Conservation (phyloP, 169 alveolate genomes). For the Plasmodium cynomolgi region DNA sequence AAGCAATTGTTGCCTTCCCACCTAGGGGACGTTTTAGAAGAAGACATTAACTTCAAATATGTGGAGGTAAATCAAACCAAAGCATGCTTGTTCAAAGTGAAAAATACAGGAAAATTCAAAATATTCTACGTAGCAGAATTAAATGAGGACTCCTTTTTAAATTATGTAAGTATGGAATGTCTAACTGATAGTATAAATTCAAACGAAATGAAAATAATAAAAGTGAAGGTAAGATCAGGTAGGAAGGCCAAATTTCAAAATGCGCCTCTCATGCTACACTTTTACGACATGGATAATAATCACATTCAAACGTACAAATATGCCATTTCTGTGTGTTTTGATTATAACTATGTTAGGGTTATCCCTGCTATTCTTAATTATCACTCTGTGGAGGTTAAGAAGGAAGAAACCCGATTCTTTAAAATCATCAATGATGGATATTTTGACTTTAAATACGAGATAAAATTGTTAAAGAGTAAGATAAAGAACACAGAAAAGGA, state of each 20-base stretch:
- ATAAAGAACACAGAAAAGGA: constrained; percentile 37
- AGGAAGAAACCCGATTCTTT: constrained; percentile 60
- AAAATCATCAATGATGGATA: constrained; percentile 63
- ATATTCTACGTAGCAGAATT: constrained; percentile 21
- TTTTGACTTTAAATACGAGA: constrained; percentile 63
- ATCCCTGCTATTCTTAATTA: constrained; percentile 41
- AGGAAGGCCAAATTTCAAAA: constrained; percentile 51
- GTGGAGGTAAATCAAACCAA: constrained; percentile 47
- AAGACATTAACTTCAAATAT: constrained; percentile 36
- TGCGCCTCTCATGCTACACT: constrained; percentile 31
- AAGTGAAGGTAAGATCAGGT: constrained; percentile 24
- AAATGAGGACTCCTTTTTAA: constrained; percentile 40
- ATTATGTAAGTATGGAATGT: constrained; percentile 28
- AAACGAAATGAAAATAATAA: constrained; percentile 44
- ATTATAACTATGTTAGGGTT: constrained; percentile 54
- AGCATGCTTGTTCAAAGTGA: constrained; percentile 49
- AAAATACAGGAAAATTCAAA: constrained; percentile 59
- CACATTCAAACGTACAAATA: constrained; percentile 67
- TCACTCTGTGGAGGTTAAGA: constrained; percentile 49
- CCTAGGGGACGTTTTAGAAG: constrained; percentile 10
- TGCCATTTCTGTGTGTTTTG: constrained; percentile 35
- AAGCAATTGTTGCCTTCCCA: not conserved
- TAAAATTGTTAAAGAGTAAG: constrained; percentile 40
- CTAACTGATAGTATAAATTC: constrained; percentile 27
- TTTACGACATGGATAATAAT: constrained; percentile 43